Base-by-base conservation (phyloP, 192 early-diverging fungal species). In the Rhizophagus prolifer region DNA sequence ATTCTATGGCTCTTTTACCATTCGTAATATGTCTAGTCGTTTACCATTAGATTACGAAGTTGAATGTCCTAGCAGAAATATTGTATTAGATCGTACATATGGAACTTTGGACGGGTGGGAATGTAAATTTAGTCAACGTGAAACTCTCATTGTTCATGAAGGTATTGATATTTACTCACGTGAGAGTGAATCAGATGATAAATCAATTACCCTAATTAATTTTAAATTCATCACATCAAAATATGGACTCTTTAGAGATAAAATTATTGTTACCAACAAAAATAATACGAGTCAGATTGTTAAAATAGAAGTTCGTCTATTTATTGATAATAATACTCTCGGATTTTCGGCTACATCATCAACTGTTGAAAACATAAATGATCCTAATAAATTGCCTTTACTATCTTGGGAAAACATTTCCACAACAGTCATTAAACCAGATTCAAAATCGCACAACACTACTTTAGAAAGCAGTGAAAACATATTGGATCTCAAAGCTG, bases 21-120 rank as follows among this genome's bases (percentile, higher is more conserved):
- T 96, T 47, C 81, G 85, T 58, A 96, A 96, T 77, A 80, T 89
- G 71, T 90, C 92, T 2, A 85, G 89, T 34, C 75, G 87, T 21
- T 76, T 95, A 38, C 94, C 94, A 1, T 74, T 94, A 50, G 88
- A 92, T 72, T 94, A 89, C 70, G 76, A 80, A 68, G 82, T 91
- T 3, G 85, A 87, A 66, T 87, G 87, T 23, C 70, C 79, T 2
- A 83, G 79, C 60, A 81, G 84, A 13, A 90, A 87, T 69, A 83
- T 90, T 41, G 80, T 86, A 31, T 44, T 90, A 60, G 88, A 90
- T 66, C 76, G 84, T 21, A 75, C 82, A 1, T 79, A 82, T 60
- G 88, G 88, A 31, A 85, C 86, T 9, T 73, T 90, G 10, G 82
- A 86, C 67, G 88, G 88, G 3, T 88, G 88, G 88, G 60, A 59